Percentiles rank a stretch among this genome's conserved stretches.
These are phyloP conservation scores for Pseudozyma hubeiensis DNA, from an alignment of 1,284 basidiomycete species.

Conservation along the genomic window DNA sequence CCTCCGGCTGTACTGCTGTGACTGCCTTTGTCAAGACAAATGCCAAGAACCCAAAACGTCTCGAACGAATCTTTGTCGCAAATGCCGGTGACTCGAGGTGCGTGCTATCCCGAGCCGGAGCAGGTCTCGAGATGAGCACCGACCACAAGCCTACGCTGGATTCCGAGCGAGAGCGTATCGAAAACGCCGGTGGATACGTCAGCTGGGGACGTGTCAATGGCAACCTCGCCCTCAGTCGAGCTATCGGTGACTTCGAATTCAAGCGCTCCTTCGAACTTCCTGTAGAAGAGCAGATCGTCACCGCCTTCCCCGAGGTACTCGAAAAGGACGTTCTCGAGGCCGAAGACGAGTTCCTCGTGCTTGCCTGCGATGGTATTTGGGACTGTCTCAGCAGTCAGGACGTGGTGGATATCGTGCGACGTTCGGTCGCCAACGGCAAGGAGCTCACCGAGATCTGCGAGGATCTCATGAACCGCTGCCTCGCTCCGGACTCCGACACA, in stretches of 20 bases:
- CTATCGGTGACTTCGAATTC: constrained; percentile 98
- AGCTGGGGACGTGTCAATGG: constrained; percentile 98
- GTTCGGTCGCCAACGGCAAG: constrained; percentile 83
- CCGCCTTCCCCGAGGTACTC: constrained; percentile 90
- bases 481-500: constrained; percentile 91
- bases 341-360: constrained; percentile 94
- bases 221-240: constrained; percentile 93
- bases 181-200: constrained; percentile 93
- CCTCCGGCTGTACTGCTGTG: constrained; percentile 96
- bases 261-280: constrained; percentile 88
- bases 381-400: constrained; percentile 95
- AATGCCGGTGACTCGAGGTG: constrained; percentile 97
- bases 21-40: constrained; percentile 73
- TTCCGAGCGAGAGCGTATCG: constrained; percentile 85
- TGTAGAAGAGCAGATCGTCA: constrained; percentile 94
- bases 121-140: constrained; percentile 86
- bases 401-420: constrained; percentile 88
- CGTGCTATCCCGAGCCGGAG: constrained; percentile 86
- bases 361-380: constrained; percentile 99
- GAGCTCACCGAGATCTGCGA: constrained; percentile 85
- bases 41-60: constrained; percentile 22
- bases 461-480: constrained; percentile 89
- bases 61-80: constrained; percentile 72
- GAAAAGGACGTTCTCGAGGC: constrained; percentile 78
- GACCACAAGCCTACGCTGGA: constrained; percentile 96